These are phyloP conservation scores for Penicillium samsonianum DNA, from an alignment of 495 filamentous ascomycete genomes.

Conservation along the genomic window DNA sequence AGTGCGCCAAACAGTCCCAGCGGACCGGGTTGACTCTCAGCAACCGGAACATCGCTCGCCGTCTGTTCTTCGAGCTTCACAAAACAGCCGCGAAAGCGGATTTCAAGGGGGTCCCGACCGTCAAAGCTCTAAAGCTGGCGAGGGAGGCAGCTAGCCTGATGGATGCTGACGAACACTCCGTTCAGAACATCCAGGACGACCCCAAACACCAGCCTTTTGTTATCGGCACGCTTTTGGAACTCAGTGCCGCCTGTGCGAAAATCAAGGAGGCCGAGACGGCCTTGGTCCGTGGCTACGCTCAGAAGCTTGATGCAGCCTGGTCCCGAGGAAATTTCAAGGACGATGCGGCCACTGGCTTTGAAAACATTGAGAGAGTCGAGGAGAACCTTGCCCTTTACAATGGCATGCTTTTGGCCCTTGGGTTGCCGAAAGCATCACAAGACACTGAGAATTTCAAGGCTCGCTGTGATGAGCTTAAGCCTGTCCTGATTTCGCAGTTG, in stretches of 20 bases:
- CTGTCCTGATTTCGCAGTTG: conserved; percentile 5
- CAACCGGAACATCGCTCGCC: conserved; percentile 37
- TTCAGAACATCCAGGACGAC: conserved; percentile 21
- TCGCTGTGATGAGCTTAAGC: conserved; percentile 19
- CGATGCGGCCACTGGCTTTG: conserved; percentile 9
- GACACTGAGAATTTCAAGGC: conserved; percentile 17
- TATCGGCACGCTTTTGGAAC: conserved; percentile 46
- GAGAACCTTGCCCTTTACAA: conserved; percentile 36
- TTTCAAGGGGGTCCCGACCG: conserved; percentile 41
- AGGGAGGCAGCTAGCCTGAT: conserved; percentile 54
- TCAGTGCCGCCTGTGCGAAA: conserved; percentile 43
- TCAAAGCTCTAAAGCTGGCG: conserved; percentile 43
- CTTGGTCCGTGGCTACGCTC: conserved; percentile 39
- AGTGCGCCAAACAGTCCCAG: conserved; percentile 48
- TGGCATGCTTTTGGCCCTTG: conserved; percentile 30
- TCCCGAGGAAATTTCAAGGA: conserved; percentile 20
- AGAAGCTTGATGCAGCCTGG: conserved; percentile 39
- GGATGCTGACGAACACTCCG: conserved; percentile 48
- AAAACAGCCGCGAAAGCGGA: conserved; percentile 42
- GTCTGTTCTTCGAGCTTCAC: conserved; percentile 56
- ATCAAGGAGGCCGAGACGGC: conserved; percentile 33
- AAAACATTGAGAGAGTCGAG: conserved; percentile 27
- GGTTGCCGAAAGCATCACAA: conserved; percentile 9
- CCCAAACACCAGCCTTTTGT: conserved; percentile 43
- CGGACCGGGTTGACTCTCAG: conserved; percentile 55